Percentiles rank a stretch among this genome's conserved stretches.
Evolutionary conservation across 2,329 filamentous ascomycete genomes (phyloP).

Genomic region (Lachnellula suecica): DNA sequence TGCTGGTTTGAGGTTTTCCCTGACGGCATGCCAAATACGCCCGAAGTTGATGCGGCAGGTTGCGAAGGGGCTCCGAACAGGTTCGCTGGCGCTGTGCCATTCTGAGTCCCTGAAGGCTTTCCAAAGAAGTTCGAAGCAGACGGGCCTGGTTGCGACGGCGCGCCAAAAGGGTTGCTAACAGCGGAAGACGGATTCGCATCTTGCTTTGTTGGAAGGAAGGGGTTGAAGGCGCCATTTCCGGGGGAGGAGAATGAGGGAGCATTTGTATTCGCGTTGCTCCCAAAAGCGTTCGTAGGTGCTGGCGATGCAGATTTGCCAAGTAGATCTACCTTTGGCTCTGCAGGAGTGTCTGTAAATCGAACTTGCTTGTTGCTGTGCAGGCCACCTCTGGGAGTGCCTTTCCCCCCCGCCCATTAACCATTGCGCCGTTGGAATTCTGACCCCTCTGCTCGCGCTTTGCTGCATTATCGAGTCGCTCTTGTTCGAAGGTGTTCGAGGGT

Average conservation of each 20-base stretch:
- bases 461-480: slow-evolving; percentile 33
- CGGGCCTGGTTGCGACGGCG: slow-evolving; percentile 13
- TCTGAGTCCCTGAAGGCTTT: slow-evolving; percentile 4
- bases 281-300: slow-evolving; percentile 18
- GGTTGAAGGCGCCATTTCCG: slow-evolving; percentile 9
- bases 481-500: slow-evolving; percentile 27
- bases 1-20: background rate
- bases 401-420: slow-evolving; percentile 21
- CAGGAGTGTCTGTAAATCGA: slow-evolving; percentile 22
- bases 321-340: slow-evolving; percentile 7
- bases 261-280: background rate
- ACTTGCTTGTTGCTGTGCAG: slow-evolving; percentile 26
- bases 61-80: background rate
- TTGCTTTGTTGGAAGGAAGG: slow-evolving; percentile 13
- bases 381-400: slow-evolving; percentile 16
- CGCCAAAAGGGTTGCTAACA: slow-evolving; percentile 35
- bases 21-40: slow-evolving; percentile 10
- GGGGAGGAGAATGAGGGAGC: slow-evolving; percentile 14
- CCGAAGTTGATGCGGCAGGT: background rate
- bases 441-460: slow-evolving; percentile 30
- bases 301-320: slow-evolving; percentile 9
- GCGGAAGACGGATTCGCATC: slow-evolving; percentile 32
- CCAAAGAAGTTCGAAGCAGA: slow-evolving; percentile 3
- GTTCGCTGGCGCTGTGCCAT: background rate
- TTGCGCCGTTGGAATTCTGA: slow-evolving; percentile 14